Base-by-base conservation (phyloP, 139 green algal species). In the Tetratostichococcus sp. region DNA sequence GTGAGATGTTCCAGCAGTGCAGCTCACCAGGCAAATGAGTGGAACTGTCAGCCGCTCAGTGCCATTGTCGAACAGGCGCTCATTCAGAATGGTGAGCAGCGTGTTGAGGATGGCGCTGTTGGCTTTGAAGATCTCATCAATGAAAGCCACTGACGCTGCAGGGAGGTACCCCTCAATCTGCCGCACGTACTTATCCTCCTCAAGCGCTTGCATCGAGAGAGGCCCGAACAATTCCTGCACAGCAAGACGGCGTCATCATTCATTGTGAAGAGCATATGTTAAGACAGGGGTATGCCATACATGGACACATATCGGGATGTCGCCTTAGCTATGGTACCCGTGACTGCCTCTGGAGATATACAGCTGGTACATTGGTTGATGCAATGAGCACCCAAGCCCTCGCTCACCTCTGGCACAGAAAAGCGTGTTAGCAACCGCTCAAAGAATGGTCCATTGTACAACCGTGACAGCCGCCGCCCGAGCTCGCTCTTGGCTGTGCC, bases 71-170 rank as follows among this genome's bases (percentile, higher is more conserved):
- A 97, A 98, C 35, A 97, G 85, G 25, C 94, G 84, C 86, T 98
- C 94, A 80, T 98, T 98, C 14, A 98, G 82, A 28, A 98, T 84
- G 30, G 94, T 97, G 32, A 98, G 85, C 79, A 98, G 83, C 2
- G 94, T 91, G 87, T 98, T 98, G 23, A 97, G 79, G 86, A 98
- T 98, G 72, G 94, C 94, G 22, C 80, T 91, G 87, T 97, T 97
- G 72, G 94, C 93, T 79, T 97, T 94, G 80, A 90, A 91, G 67
- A 96, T 89, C 76, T 97, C 92, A 33, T 97, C 94, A 32, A 98
- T 90, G 83, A 98, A 98, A 0, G 94, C 94, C 25, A 98, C 88
- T 58, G 77, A 86, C 66, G 89, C 88, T 21, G 80, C 81, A 30
- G 90, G 94, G 66, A 98, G 88, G 87, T 97, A 98, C 32, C 94